These are phyloP conservation scores for Aspergillus brasiliensis DNA, from an alignment of 2,329 filamentous ascomycete species.

Conservation along the genomic window DNA sequence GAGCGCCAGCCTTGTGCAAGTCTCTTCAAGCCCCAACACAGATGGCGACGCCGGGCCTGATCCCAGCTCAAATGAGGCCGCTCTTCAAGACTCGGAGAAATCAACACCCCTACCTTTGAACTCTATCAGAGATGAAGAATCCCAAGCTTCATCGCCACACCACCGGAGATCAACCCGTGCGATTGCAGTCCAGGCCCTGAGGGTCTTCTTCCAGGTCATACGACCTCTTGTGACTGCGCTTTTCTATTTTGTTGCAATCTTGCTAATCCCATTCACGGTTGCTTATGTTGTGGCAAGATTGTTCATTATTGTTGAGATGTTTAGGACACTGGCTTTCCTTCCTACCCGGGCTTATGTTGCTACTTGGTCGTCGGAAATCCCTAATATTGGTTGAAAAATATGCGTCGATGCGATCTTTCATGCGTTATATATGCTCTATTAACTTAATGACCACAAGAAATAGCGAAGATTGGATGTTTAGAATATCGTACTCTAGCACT, in stretches of 20 bases:
- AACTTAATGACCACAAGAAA: too few relatives aligned
- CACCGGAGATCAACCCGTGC: not conserved
- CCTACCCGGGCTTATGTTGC: not conserved
- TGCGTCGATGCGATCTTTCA: too few relatives aligned
- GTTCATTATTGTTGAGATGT: not conserved
- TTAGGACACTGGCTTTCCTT: not conserved
- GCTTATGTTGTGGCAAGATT: not conserved
- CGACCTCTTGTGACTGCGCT: not conserved
- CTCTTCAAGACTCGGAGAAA: not conserved
- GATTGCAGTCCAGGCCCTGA: not conserved
- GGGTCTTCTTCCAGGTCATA: too few relatives aligned
- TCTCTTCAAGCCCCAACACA: not conserved
- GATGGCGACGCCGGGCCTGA: not conserved
- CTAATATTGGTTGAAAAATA: not conserved
- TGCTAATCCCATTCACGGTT: not conserved
- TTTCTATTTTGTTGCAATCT: not conserved
- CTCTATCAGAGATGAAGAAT: not conserved
- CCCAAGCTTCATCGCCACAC: not conserved
- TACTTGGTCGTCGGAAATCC: not conserved
- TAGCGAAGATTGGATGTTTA: too few relatives aligned
- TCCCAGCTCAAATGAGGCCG: not conserved
- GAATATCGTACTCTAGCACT: too few relatives aligned
- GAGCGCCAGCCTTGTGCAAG: not conserved
- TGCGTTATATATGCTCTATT: too few relatives aligned
- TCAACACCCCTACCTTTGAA: not conserved